Conservation (phyloP, 2,329 filamentous ascomycete genomes). For the Aureobasidium sp. region DNA sequence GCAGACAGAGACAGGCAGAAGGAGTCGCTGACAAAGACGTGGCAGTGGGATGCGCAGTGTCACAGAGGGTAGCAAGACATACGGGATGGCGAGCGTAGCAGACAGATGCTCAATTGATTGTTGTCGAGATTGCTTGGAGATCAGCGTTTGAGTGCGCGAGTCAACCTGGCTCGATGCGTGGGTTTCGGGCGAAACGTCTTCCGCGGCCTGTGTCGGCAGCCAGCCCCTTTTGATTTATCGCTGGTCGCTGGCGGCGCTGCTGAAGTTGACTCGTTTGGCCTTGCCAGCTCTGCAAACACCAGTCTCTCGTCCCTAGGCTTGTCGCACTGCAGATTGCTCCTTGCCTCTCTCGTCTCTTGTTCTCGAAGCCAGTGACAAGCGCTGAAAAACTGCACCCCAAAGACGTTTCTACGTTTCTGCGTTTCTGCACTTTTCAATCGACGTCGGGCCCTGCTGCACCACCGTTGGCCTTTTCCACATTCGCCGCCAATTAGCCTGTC, state of each 20-base stretch:
- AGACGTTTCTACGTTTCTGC: conserved; percentile 13
- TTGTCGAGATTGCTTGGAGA: background rate
- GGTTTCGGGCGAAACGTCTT: conserved; percentile 10
- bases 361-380: background rate
- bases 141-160: conserved; percentile 8
- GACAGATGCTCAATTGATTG: conserved; percentile 10
- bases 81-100: background rate
- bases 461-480: conserved; percentile 10
- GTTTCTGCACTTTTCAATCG: conserved; percentile 4
- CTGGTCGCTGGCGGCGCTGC: background rate
- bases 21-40: background rate
- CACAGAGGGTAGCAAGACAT: background rate
- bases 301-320: background rate
- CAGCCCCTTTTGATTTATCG: conserved; percentile 8
- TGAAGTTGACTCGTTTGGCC: conserved; percentile 3
- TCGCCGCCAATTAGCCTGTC: conserved; percentile 7
- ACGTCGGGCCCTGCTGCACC: conserved; percentile 6
- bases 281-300: conserved; percentile 5
- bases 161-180: background rate
- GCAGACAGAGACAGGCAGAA: background rate
- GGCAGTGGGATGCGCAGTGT: background rate
- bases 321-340: conserved; percentile 11
- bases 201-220: conserved; percentile 8
- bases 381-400: conserved; percentile 1
- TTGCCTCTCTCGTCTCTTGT: background rate